phyloP scores from a whole-genome alignment of 129 eudicot genomes.

The Kitagawia praeruptora region DNA sequence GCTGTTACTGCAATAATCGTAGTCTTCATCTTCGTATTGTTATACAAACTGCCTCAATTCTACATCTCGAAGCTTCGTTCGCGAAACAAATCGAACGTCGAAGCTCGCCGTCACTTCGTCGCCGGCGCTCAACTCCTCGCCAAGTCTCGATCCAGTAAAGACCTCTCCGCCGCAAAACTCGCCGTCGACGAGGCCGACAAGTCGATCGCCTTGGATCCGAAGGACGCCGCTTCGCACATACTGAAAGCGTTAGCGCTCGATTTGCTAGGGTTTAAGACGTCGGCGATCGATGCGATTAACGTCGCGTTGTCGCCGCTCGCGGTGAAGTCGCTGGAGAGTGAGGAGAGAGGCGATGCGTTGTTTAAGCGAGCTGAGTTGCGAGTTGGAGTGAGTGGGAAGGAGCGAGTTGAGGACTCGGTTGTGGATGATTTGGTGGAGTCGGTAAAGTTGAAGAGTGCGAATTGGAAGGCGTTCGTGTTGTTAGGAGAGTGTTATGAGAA shows the following conservation, averaged over 20 bases:
- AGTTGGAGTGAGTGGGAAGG: slow-evolving; percentile 29
- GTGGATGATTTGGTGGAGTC: slow-evolving; percentile 51
- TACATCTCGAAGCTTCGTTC: slow-evolving; percentile 33
- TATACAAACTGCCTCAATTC: slow-evolving; percentile 44
- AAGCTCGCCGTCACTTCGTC: slow-evolving; percentile 87
- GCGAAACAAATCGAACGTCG: slow-evolving; percentile 24
- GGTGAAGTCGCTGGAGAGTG: slow-evolving; percentile 36
- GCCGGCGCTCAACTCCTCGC: slow-evolving; percentile 62
- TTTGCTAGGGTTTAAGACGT: slow-evolving; percentile 52
- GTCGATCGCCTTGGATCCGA: slow-evolving; percentile 47
- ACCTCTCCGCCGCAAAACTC: slow-evolving; percentile 24
- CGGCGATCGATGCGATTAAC: slow-evolving; percentile 56
- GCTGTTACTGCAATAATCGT: slow-evolving; percentile 19
- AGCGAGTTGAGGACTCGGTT: slow-evolving; percentile 32
- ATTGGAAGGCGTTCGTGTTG: slow-evolving; percentile 39
- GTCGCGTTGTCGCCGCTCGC: slow-evolving; percentile 60
- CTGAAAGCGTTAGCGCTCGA: slow-evolving; percentile 58
- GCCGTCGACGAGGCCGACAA: slow-evolving; percentile 59
- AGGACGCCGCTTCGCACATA: slow-evolving; percentile 69
- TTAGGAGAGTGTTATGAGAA: slow-evolving; percentile 69
- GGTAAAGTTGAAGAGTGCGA: slow-evolving; percentile 43
- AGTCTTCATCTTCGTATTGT: slow-evolving; percentile 40
- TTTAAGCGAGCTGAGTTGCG: slow-evolving; percentile 59
- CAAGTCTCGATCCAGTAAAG: slow-evolving; percentile 37
- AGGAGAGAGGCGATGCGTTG: slow-evolving; percentile 56